phyloP scores from a whole-genome alignment of 2,329 filamentous ascomycete species.

The Biscogniauxia sp. region DNA sequence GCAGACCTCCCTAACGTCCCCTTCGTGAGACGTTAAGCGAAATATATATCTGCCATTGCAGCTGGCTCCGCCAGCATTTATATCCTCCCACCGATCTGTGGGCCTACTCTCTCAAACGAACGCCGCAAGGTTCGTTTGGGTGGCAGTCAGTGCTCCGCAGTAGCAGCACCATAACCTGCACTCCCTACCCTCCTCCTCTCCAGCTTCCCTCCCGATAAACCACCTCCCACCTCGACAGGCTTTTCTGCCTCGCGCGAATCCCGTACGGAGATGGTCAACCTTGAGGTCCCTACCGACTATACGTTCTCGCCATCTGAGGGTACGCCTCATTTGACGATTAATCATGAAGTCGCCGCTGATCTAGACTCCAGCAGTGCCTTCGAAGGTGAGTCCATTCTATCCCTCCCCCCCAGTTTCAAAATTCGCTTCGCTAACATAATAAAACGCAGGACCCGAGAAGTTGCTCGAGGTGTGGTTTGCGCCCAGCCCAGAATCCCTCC shows the following conservation, averaged over 20 bases:
- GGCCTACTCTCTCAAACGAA: constrained; percentile 97
- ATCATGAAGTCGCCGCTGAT: constrained; percentile 88
- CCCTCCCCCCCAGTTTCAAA: neutral
- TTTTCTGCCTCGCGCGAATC: constrained; percentile 21
- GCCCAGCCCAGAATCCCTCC: constrained; percentile 70
- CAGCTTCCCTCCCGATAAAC: constrained; percentile 10
- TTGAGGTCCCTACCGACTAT: constrained; percentile 76
- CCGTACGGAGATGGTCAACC: constrained; percentile 74
- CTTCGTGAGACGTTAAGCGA: constrained; percentile 60
- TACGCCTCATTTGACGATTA: constrained; percentile 91
- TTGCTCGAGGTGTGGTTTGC: constrained; percentile 98
- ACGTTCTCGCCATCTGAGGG: constrained; percentile 79
- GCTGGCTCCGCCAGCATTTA: constrained; percentile 87
- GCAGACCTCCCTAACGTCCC: constrained; percentile 89
- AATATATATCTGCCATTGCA: constrained; percentile 51
- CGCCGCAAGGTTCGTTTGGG: constrained; percentile 95
- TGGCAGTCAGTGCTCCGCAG: constrained; percentile 95
- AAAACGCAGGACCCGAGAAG: constrained; percentile 77
- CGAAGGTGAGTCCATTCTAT: constrained; percentile 60
- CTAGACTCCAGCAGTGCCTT: constrained; percentile 95
- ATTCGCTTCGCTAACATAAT: neutral
- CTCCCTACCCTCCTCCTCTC: constrained; percentile 19
- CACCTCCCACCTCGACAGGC: constrained; percentile 17
- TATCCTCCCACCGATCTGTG: constrained; percentile 66
- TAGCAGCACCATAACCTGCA: constrained; percentile 39